Conservation (phyloP, 805 yeast species). For the Myxozyma geophila region DNA sequence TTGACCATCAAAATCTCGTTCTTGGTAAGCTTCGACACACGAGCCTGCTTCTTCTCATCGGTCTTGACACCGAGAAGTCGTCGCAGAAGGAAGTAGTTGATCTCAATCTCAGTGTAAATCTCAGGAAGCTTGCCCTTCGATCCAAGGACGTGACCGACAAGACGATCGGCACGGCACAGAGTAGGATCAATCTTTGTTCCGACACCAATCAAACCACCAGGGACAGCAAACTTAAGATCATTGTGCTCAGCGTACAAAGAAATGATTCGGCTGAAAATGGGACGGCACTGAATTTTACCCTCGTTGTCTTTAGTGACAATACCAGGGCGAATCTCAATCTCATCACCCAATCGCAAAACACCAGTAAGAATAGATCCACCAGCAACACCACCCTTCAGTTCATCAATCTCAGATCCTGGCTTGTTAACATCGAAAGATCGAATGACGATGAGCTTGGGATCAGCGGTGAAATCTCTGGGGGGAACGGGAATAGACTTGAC, state of each 20-base stretch:
- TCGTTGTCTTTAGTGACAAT: slow-evolving; percentile 93
- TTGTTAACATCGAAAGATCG: slow-evolving; percentile 98
- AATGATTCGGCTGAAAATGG: slow-evolving; percentile 91
- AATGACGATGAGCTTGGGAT: slow-evolving; percentile 94
- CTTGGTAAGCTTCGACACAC: slow-evolving; percentile 90
- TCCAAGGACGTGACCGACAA: slow-evolving; percentile 99
- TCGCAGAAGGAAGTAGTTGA: slow-evolving; percentile 94
- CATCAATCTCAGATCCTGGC: slow-evolving; percentile 97
- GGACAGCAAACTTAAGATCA: slow-evolving; percentile 97
- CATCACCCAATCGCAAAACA: slow-evolving; percentile 96
- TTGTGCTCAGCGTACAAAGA: slow-evolving; percentile 97
- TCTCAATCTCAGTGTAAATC: slow-evolving; percentile 95
- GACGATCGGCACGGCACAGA: slow-evolving; percentile 97
- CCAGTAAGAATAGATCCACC: slow-evolving; percentile 98
- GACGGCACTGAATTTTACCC: slow-evolving; percentile 88
- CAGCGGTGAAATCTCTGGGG: slow-evolving; percentile 87
- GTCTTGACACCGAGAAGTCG: slow-evolving; percentile 98
- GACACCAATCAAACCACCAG: slow-evolving; percentile 99
- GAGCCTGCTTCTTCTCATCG: slow-evolving; percentile 79
- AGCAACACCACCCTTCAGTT: slow-evolving; percentile 99
- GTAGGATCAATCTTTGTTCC: slow-evolving; percentile 99
- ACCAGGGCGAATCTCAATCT: slow-evolving; percentile 99
- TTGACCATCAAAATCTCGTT: slow-evolving; percentile 98
- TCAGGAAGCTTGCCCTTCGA: slow-evolving; percentile 95
- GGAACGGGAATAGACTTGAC: slow-evolving; percentile 97